Conservation (phyloP, 148 eudicot species). For the Amaranthus palmeri region DNA sequence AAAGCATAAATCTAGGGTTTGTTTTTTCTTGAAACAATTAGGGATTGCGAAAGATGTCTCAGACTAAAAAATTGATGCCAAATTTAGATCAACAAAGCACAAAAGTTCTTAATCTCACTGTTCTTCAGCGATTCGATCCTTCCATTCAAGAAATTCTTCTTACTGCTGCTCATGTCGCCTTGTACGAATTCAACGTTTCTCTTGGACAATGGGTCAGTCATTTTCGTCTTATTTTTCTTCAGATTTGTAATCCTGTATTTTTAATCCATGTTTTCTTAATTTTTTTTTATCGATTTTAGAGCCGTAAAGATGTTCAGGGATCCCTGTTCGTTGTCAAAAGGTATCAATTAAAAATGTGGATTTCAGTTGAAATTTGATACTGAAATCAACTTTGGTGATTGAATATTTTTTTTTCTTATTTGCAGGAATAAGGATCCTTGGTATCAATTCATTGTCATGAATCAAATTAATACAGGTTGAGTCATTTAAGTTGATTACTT, state of each 20-base stretch:
- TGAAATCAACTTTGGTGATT: neutral
- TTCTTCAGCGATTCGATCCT: constrained; percentile 77
- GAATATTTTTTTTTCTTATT: neutral
- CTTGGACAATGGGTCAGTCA: constrained; percentile 60
- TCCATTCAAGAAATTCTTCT: constrained; percentile 61
- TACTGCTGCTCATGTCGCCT: constrained; percentile 79
- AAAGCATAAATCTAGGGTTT: too few species aligned
- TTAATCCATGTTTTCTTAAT: neutral
- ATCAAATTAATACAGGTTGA: constrained; percentile 62
- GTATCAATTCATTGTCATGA: constrained; percentile 84
- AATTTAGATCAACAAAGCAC: constrained; percentile 70
- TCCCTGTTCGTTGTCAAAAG: constrained; percentile 80
- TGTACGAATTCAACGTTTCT: constrained; percentile 69
- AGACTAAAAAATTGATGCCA: constrained; percentile 59
- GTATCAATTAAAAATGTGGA: constrained; percentile 18
- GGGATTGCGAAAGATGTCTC: constrained; percentile 45
- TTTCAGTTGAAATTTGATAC: neutral
- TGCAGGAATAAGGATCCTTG: constrained; percentile 69
- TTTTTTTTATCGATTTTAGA: constrained; percentile 35
- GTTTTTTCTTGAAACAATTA: constrained; percentile 19
- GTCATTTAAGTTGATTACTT: neutral
- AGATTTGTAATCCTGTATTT: neutral
- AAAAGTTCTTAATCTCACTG: constrained; percentile 66
- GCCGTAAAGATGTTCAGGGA: constrained; percentile 94
- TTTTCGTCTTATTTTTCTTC: neutral